Base-by-base conservation (phyloP, 2,329 filamentous ascomycete species). In the Zymoseptoria brevis region DNA sequence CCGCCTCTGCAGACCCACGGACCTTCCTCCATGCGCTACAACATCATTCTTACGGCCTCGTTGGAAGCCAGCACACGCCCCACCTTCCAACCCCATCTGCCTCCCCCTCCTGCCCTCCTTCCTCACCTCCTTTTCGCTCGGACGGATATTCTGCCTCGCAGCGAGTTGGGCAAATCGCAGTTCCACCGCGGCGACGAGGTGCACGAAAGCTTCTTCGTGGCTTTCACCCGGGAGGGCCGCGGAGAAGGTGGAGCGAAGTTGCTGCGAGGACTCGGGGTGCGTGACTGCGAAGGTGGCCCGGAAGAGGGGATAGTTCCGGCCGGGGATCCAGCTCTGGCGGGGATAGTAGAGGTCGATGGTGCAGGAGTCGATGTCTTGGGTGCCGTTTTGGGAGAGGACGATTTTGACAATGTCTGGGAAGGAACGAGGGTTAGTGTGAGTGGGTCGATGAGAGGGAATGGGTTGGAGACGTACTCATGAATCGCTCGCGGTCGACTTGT, bases 311-410 rank as follows among this genome's bases (percentile, higher is more conserved):
- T 54, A n/a, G 50, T 63, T 24, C 26, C 13, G 24, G 13, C 21
- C 29, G 49, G 48, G 24, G 26, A 48, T n/a, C 35, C 35, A 45
- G 35, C 13, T 16, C 35, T 45, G 13, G 35, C 35, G 57, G 13
- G 56, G 48, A 30, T 59, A 62, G 59, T 59, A 60, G 3, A 65
- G 58, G 13, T 62, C 54, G 41, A 62, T 19, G 16, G 50, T 24
- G 19, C 41, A 53, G 9, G 51, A 21, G 19, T 26, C 26, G 30
- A 65, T 60, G 16, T 30, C 11, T 13, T 57, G 56, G 4, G 53
- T 13, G 30, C 63, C 63, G 49, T 65, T 65, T 8, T 56, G 57
- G 21, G 63, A 60, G 21, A 65, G 63, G 16, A 65, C 61, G 19
- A 65, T 53, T 61, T 59, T 52, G 48, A 35, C 11, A 21, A 19